A percentile compares a stretch with the other conserved stretches of the same genome.
Conservation (phyloP, 2,329 filamentous ascomycete genomes). For the Cordyceps militaris region DNA sequence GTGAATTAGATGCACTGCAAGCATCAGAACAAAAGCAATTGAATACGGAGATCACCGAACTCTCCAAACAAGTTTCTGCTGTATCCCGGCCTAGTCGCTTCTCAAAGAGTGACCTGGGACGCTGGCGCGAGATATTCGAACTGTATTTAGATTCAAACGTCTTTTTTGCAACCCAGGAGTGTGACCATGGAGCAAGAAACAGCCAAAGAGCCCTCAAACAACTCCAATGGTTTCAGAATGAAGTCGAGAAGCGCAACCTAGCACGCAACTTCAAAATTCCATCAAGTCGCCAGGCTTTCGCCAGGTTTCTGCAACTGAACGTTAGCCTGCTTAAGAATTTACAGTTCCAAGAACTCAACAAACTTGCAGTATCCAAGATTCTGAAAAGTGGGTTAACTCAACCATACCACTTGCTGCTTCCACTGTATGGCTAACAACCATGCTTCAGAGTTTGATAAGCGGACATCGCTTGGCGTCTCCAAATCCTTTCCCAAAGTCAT, state of each 20-base stretch:
- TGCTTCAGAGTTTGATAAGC: constrained; percentile 73
- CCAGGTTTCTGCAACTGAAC: constrained; percentile 67
- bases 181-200: constrained; percentile 59
- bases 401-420: neutral
- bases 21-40: constrained; percentile 58
- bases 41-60: constrained; percentile 51
- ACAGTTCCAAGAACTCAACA: constrained; percentile 79
- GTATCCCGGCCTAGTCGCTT: constrained; percentile 58
- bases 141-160: constrained; percentile 72
- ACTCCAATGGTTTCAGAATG: constrained; percentile 64
- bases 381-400: constrained; percentile 59
- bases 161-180: constrained; percentile 74
- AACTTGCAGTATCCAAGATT: constrained; percentile 71
- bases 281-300: constrained; percentile 57
- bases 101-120: constrained; percentile 59
- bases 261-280: constrained; percentile 57
- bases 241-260: constrained; percentile 54
- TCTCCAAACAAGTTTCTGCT: constrained; percentile 58
- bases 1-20: constrained; percentile 61
- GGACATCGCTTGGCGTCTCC: constrained; percentile 65
- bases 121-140: constrained; percentile 76
- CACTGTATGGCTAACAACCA: constrained; percentile 13
- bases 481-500: constrained; percentile 54
- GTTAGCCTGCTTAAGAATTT: constrained; percentile 68
- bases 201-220: constrained; percentile 59